phyloP scores from a whole-genome alignment of 2,329 filamentous ascomycete genomes.

The Talaromyces sp. region DNA sequence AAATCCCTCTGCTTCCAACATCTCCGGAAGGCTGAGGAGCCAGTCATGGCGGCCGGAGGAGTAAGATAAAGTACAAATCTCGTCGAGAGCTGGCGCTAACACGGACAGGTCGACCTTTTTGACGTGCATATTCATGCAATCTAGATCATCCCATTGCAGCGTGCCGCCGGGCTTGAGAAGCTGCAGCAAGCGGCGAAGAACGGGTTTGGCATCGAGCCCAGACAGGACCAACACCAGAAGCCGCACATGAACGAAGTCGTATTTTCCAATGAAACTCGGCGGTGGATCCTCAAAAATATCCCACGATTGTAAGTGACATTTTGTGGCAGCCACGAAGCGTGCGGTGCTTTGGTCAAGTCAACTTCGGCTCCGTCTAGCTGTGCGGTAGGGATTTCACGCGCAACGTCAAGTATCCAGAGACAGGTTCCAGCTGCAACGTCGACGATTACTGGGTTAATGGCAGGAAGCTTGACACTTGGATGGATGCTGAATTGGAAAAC shows the following conservation, averaged over 20 bases:
- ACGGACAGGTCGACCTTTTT: constrained; percentile 12
- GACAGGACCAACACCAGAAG: constrained; percentile 13
- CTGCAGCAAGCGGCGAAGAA: constrained; percentile 17
- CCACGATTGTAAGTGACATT: constrained; percentile 14
- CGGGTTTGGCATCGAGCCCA: constrained; percentile 12
- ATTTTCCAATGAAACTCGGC: constrained; percentile 15
- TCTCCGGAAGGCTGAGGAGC: constrained; percentile 14
- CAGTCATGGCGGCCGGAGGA: constrained; percentile 20
- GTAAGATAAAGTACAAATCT: constrained; percentile 14
- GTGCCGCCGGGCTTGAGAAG: constrained; percentile 25
- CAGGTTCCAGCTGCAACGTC: constrained; percentile 26
- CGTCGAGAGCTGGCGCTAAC: constrained; percentile 14
- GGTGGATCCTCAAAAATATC: constrained; percentile 20
- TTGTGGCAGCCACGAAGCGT: constrained; percentile 18
- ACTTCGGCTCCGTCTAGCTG: constrained; percentile 23
- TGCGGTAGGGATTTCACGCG: constrained; percentile 15
- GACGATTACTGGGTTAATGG: constrained; percentile 14
- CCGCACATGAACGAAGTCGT: constrained; percentile 21
- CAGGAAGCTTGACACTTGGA: constrained; percentile 17
- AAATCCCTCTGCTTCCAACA: constrained; percentile 14
- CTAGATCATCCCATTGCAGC: constrained; percentile 27
- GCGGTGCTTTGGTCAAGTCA: constrained; percentile 20
- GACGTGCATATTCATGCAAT: constrained; percentile 17
- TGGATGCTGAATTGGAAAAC: constrained; percentile 24
- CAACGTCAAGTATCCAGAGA: constrained; percentile 24